Evolutionary conservation across 169 alveolate genomes (phyloP), one percentile per base, ranked within the genome.

Genomic region (Theileria parva): DNA sequence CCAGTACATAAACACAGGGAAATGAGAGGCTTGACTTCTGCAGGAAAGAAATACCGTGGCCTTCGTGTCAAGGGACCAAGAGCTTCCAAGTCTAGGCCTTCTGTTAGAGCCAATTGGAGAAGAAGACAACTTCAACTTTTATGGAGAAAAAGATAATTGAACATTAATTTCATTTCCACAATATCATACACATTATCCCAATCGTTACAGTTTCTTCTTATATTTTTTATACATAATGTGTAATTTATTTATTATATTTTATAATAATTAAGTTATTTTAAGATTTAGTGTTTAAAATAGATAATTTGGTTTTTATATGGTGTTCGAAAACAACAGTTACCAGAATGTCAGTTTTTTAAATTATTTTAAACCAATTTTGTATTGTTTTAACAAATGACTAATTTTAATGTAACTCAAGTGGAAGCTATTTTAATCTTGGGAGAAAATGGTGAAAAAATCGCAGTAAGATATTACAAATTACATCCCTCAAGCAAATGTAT

Each of bases 1-100:
- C 97, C 99, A 59, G 96, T 92, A 57, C 98, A 95, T 92, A 98
- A 97, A 92, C 99, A 97, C 93, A 96, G 99, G 84, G 99, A 98
- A 92, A 88, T 95, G 89, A 97, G 99, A 88, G 99, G 99, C 44
- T 89, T 96, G 68, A 97, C 99, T 19, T 89, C 98, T 0, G 97
- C 97, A 0, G 98, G 97, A 39, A 86, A 93, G 74, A 92, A 93
- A 87, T 81, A 77, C 28, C 89, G 96, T 80, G 96, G 96, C 9
- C 91, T 97, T 84, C 95, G 97, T 73, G 95, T 88, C 63, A 97
- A 96, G 91, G 99, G 99, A n/a, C 96, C 93, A 74, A 92, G 91
- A 75, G 97, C 97, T 28, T 93, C 96, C 71, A 92, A 96, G 87
- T 86, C 91, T 65, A 95, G 99, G 91, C 99, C 99, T 28, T 94